Conservation (phyloP, 208 protist genomes). For the Trypanosoma vivax region DNA sequence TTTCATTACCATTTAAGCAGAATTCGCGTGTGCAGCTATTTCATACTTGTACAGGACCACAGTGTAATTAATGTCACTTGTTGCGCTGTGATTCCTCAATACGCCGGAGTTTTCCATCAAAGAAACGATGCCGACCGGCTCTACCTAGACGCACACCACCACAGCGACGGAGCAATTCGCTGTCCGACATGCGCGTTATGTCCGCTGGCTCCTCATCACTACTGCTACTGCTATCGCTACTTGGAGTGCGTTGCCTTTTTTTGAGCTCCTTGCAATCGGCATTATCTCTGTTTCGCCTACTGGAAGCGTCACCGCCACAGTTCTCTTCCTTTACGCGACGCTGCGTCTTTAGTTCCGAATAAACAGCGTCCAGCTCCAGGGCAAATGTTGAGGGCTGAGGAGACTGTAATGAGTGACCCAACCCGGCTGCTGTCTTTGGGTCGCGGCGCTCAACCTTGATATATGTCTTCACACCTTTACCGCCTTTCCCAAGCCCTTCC, state of each 20-base stretch:
- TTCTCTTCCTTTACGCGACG: background rate
- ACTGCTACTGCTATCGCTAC: conserved; percentile 15
- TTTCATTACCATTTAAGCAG: no score
- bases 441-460: conserved; percentile 74
- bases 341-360: conserved; percentile 15
- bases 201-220: conserved; percentile 9
- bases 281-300: background rate
- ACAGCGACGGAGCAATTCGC: conserved; percentile 60
- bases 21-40: background rate
- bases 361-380: conserved; percentile 65
- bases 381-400: conserved; percentile 42
- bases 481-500: conserved; percentile 74
- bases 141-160: conserved; percentile 79
- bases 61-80: conserved; percentile 6
- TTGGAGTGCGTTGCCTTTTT: conserved; percentile 4
- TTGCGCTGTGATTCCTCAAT: conserved; percentile 35
- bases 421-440: conserved; percentile 49
- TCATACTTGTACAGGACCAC: background rate
- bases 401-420: conserved; percentile 61
- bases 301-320: background rate
- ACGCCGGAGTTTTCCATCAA: conserved; percentile 78
- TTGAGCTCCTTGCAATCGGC: background rate
- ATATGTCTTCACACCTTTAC: conserved; percentile 54
- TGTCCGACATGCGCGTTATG: conserved; percentile 56
- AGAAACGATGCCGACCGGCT: conserved; percentile 78